phyloP scores from a whole-genome alignment of 202 grass and related monocot genomes.

The Schoenoplectus tabernaemontani region DNA sequence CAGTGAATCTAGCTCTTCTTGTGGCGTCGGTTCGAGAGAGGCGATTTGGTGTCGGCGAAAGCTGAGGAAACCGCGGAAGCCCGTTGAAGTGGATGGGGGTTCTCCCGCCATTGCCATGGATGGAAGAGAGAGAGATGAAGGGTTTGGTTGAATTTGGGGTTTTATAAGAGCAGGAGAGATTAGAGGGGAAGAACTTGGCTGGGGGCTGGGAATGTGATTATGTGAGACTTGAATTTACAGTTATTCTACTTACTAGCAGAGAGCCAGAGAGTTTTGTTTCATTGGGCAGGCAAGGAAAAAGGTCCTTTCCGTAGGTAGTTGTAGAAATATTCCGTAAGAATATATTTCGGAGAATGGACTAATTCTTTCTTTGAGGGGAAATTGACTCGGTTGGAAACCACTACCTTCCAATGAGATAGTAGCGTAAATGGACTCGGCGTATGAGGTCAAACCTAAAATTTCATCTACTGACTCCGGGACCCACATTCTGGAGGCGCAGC shows the following conservation, averaged over 20 bases:
- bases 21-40: slow-evolving; percentile 57
- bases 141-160: background rate
- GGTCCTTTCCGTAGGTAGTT: background rate
- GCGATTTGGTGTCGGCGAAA: slow-evolving; percentile 63
- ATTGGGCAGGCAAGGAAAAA: no score
- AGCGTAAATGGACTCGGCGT: no score
- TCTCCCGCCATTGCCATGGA: slow-evolving; percentile 42
- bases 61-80: slow-evolving; percentile 60
- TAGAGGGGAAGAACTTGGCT: no score
- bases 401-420: background rate
- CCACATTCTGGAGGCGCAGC: no score
- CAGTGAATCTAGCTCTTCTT: slow-evolving; percentile 52
- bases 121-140: background rate
- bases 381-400: slow-evolving; percentile 56
- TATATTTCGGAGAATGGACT: slow-evolving; percentile 12
- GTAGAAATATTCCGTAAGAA: background rate
- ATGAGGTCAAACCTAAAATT: no score
- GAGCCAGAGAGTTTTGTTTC: no score
- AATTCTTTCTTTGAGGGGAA: slow-evolving; percentile 18
- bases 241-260: no score
- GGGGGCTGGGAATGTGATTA: background rate
- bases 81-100: slow-evolving; percentile 29
- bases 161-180: background rate
- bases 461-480: no score
- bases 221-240: rapidly evolving